Evolutionary conservation across 768 basidiomycete genomes (phyloP).

Genomic region (Hericium erinaceus): DNA sequence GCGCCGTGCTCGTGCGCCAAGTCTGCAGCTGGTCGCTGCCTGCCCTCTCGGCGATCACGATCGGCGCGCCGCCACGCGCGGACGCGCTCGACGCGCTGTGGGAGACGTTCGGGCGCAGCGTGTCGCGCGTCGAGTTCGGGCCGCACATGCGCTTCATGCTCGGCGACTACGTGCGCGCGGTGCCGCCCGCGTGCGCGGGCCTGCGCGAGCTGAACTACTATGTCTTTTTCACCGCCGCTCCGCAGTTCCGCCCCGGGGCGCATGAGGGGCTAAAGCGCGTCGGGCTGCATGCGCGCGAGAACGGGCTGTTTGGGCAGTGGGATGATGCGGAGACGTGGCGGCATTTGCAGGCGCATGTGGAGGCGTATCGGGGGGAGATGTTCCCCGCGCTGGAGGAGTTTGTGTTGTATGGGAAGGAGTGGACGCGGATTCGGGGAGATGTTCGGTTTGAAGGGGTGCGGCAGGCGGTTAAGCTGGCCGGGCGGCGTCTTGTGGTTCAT

Average conservation of each 20-base stretch:
- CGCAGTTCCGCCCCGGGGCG: background rate
- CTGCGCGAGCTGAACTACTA: conserved; percentile 8
- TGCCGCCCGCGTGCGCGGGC: conserved; percentile 4
- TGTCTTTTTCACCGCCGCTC: background rate
- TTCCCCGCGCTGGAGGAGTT: background rate
- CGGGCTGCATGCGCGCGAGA: background rate
- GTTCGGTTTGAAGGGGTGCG: background rate
- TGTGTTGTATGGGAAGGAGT: background rate
- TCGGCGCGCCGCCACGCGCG: background rate
- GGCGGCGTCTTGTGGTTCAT: background rate
- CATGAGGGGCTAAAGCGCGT: conserved; percentile 4
- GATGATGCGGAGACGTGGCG: background rate
- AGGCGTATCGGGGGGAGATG: background rate
- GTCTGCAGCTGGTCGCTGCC: conserved; percentile 6
- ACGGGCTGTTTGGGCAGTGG: background rate
- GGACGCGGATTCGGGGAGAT: background rate
- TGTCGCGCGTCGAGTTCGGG: conserved; percentile 6
- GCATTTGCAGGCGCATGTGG: background rate
- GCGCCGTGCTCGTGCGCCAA: conserved; percentile 8
- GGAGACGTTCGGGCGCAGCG: background rate
- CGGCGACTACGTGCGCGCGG: background rate
- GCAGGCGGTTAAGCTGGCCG: background rate
- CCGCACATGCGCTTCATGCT: background rate
- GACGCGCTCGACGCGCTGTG: conserved; percentile 3
- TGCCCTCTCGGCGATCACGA: conserved; percentile 5